Evolutionary conservation across 805 yeast genomes (phyloP), one percentile per base, ranked within the genome.

Genomic region (Priceomyces medius): DNA sequence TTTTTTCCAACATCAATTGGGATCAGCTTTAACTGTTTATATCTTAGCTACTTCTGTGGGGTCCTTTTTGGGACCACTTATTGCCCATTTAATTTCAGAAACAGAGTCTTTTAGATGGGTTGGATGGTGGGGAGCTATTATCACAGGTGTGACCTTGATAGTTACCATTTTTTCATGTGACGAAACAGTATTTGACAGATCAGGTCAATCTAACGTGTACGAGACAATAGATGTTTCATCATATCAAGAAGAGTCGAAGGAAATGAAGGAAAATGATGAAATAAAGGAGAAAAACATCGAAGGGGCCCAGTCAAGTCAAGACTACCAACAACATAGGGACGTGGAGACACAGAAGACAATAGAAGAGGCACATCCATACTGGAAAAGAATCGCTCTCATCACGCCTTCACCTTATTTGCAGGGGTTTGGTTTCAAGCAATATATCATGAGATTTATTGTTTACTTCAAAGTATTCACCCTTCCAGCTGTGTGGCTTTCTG

Each of bases 1-100:
- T 56, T 87, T 79, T 56, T 87, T 74, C 62, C 84, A 80, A 48
- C 95, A 87, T 59, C 89, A 86, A 55, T 68, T 86, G 18, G 88
- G 90, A 38, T 68, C 81, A 20, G 80, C 79, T 9, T 72, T 88
- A 59, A 86, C 93, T 0, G 68, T 81, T 12, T 88, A 86, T 62
- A 85, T 85, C 47, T 55, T 85, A 63, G 81, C 87, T 19, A 81
- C 88, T 3, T 80, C 89, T 24, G 76, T 81, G 10, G 91, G 93
- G 41, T 83, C 90, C 2, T 86, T 81, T 56, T 63, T 86, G 45
- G 91, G 93, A 2, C 95, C 95, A 2, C 63, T 87, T 40, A 73
- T 85, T 48, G 90, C 88, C 14, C 89, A 88, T n/a, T 79, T 81
- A 51, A 78, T 85, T 48, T 76, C 81, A 7, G 73, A 77, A 34